These are phyloP conservation scores for Otatea glauca DNA, from an alignment of 176 grass and related monocot species.

Conservation along the genomic window DNA sequence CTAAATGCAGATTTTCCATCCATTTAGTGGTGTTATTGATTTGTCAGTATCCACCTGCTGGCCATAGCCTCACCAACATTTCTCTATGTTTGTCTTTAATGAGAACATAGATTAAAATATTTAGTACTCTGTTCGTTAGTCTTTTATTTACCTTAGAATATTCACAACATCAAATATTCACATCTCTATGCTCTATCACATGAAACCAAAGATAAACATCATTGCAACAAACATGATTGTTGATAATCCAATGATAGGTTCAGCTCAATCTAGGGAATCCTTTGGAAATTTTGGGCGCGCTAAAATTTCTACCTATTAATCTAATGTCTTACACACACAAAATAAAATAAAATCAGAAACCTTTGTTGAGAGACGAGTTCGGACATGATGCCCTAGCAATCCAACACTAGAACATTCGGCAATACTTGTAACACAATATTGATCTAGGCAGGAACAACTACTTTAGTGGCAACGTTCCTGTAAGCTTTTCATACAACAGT, in stretches of 20 bases:
- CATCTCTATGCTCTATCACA: neutral
- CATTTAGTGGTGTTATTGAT: neutral
- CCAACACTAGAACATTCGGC: neutral
- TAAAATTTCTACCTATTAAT: too few species aligned
- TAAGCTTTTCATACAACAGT: neutral
- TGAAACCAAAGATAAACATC: neutral
- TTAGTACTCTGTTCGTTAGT: too few species aligned
- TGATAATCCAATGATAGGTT: neutral
- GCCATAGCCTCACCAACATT: neutral
- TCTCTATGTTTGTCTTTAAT: too few species aligned
- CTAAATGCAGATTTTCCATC: constrained; percentile 7
- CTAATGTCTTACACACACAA: too few species aligned
- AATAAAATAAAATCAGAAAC: too few species aligned
- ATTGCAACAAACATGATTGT: neutral
- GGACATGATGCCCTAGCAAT: neutral
- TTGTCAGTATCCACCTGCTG: constrained; percentile 27
- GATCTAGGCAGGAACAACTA: neutral
- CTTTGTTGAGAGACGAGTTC: neutral
- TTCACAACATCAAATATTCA: too few species aligned
- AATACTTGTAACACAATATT: neutral
- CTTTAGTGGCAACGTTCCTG: neutral
- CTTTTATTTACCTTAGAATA: too few species aligned
- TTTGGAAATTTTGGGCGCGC: neutral
- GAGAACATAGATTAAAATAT: too few species aligned
- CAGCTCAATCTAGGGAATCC: neutral